A percentile compares a stretch with the other conserved stretches of the same genome.
phyloP scores from a whole-genome alignment of 208 protist genomes.

The Sergeia podlipaevii region DNA sequence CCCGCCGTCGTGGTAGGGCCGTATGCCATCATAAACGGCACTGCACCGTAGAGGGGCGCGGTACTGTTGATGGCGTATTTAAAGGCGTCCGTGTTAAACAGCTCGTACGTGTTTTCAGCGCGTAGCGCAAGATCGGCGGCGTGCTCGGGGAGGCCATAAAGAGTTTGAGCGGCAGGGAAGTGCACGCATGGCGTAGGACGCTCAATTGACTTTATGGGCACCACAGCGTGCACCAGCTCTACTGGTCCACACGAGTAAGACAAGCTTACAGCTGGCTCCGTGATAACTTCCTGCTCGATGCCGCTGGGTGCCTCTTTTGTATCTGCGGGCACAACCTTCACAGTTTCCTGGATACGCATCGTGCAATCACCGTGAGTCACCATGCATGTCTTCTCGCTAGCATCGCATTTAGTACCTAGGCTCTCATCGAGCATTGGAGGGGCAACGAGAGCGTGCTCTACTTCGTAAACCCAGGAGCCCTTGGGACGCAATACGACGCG shows the following conservation, averaged over 20 bases:
- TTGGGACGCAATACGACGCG: slow-evolving; percentile 21
- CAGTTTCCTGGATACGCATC: not conserved
- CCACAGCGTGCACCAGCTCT: no score
- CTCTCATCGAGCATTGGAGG: not conserved
- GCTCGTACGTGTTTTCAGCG: slow-evolving; percentile 77
- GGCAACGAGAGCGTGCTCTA: slow-evolving; percentile 18
- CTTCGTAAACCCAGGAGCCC: slow-evolving; percentile 22
- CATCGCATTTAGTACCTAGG: slow-evolving; percentile 1
- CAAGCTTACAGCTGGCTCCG: no score
- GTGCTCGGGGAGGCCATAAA: slow-evolving; percentile 97
- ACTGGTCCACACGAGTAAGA: no score
- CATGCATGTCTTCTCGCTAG: slow-evolving; percentile 31
- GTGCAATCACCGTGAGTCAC: slow-evolving; percentile 12
- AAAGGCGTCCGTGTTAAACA: slow-evolving; percentile 98
- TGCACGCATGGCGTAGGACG: no score
- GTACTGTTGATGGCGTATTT: slow-evolving; percentile 95
- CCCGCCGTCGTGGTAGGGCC: slow-evolving; percentile 47
- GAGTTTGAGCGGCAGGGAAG: slow-evolving; percentile 55
- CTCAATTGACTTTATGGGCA: no score
- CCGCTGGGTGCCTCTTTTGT: no score
- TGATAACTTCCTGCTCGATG: no score
- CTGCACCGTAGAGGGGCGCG: slow-evolving; percentile 94
- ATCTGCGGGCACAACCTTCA: not conserved
- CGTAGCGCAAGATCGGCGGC: slow-evolving; percentile 88
- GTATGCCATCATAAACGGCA: slow-evolving; percentile 96